phyloP scores from a whole-genome alignment of 2,329 filamentous ascomycete species.

The Fusarium bactridioides region DNA sequence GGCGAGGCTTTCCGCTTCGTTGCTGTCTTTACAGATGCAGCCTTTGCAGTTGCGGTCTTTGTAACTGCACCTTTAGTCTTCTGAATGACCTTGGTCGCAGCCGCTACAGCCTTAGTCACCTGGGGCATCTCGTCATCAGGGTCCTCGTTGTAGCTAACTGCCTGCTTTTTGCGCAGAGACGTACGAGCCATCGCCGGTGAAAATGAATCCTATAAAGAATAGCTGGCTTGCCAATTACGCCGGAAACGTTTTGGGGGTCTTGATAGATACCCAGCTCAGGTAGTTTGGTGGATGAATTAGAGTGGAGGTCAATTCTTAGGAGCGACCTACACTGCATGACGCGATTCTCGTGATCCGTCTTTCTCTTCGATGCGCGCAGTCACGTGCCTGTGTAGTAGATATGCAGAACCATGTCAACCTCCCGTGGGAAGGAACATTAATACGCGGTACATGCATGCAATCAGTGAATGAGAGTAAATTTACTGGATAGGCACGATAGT shows the following conservation, averaged over 20 bases:
- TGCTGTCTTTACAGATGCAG: conserved; percentile 33
- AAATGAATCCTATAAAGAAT: not conserved
- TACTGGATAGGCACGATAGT: not conserved
- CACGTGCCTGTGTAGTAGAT: conserved; percentile 27
- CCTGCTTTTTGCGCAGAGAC: conserved; percentile 45
- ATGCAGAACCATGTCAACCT: not conserved
- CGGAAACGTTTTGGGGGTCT: not conserved
- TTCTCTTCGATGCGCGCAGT: conserved; percentile 28
- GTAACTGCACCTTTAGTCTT: conserved; percentile 40
- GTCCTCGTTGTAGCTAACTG: conserved; percentile 45
- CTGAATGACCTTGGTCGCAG: conserved; percentile 37
- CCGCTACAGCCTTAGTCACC: conserved; percentile 21
- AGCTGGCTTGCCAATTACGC: not conserved
- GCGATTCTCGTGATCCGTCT: conserved; percentile 33
- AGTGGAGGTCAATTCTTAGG: not conserved
- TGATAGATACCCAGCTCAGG: not conserved
- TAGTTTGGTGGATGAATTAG: not conserved
- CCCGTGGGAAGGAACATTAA: not conserved
- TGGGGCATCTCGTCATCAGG: conserved; percentile 30
- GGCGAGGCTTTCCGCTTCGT: conserved; percentile 46
- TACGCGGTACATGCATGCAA: not conserved
- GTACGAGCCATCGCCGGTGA: conserved; percentile 45
- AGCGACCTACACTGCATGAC: conserved; percentile 11
- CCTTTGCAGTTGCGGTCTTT: conserved; percentile 38
- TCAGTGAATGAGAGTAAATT: not conserved